Evolutionary conservation across 1,139 yeast genomes (phyloP), one percentile per base, ranked within the genome.

Genomic region (Chernovozyma sophiae-reginae): DNA sequence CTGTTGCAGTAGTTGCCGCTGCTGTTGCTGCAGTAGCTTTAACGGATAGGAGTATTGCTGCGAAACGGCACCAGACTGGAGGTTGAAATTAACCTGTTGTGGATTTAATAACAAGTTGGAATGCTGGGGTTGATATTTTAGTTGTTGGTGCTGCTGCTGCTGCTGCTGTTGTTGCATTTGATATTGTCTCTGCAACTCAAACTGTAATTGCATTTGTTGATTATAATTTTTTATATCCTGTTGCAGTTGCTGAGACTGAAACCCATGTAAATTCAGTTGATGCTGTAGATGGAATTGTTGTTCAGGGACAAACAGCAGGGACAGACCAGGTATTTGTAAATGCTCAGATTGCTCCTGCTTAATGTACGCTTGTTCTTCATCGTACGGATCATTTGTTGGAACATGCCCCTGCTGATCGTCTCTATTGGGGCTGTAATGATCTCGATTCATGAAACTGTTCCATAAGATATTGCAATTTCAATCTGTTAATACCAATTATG

Each of bases 1-100:
- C 35, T 41, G 46, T 31, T 40, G 52, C 14, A 27, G 36, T 8
- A 28, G 33, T 22, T 34, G 37, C 3, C 30, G 34, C n/a, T n/a
- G 35, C 14, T 25, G 36, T 8, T 31, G 33, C 25, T 34, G 37
- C 3, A 32, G 34, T 8, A 16, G 41, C 35, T 28, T 31, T 15
- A 26, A 13, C 10, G 27, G 27, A 16, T 33, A 24, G 12, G 5
- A 18, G 22, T 25, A 8, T 19, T 33, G 36, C 5, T n/a, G n/a
- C n/a, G n/a, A n/a, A n/a, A n/a, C n/a, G n/a, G n/a, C n/a, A n/a
- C n/a, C n/a, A n/a, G n/a, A 10, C 23, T 7, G 23, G 23, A 20
- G 8, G 10, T 20, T 20, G 10, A 20, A 20, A 20, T 20, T 20
- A 20, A 20, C 6, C 8, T 6, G 10, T 20, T 20, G 23, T 7